A percentile compares a stretch with the other conserved stretches of the same genome.
phyloP scores from a whole-genome alignment of 73 alveolate species.

The Symbiodinium natans region DNA sequence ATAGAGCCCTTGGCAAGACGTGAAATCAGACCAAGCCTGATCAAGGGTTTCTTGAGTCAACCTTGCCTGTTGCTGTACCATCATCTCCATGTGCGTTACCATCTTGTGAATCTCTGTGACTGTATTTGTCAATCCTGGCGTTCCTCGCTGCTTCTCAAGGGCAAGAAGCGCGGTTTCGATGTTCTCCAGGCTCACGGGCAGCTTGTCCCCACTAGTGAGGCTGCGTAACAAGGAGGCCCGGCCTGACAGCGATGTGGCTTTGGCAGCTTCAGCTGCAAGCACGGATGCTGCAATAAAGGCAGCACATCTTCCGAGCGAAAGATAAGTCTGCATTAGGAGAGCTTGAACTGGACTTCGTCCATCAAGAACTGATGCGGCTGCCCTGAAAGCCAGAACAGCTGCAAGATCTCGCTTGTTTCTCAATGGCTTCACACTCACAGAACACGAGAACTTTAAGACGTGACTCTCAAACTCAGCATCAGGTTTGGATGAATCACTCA shows the following conservation, averaged over 20 bases:
- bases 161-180: constrained; percentile 25
- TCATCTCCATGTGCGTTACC: constrained; percentile 4
- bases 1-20: background rate
- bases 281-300: background rate
- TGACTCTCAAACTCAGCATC: background rate
- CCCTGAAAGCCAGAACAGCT: constrained; percentile 43
- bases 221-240: background rate
- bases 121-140: background rate
- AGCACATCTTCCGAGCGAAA: constrained; percentile 3
- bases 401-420: background rate
- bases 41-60: constrained; percentile 10
- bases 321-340: constrained; percentile 2
- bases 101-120: constrained; percentile 22
- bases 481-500: background rate
- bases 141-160: constrained; percentile 27
- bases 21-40: constrained; percentile 31
- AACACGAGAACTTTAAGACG: background rate
- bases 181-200: constrained; percentile 25
- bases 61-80: constrained; percentile 6
- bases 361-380: background rate
- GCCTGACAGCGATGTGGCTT: constrained; percentile 9
- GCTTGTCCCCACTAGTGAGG: background rate
- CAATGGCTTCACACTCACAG: background rate
- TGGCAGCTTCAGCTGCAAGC: constrained; percentile 5
- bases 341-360: background rate